These are phyloP conservation scores for Neoarthrinium moseri DNA, from an alignment of 2,329 filamentous ascomycete species.

Conservation along the genomic window DNA sequence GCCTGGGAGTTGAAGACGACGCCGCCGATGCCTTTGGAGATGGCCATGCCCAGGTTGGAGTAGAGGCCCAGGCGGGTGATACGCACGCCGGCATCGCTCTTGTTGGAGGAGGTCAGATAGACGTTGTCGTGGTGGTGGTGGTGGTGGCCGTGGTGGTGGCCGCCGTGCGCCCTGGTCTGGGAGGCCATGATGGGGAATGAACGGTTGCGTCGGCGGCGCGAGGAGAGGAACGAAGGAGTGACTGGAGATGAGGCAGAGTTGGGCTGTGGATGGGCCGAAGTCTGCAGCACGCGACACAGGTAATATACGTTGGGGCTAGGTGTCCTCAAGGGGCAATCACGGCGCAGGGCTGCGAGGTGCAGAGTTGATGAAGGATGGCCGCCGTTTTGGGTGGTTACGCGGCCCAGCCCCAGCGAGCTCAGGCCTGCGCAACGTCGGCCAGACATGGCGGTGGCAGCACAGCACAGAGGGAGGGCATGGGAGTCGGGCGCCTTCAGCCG, in stretches of 20 bases:
- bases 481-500: neutral
- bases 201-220: conserved; percentile 12
- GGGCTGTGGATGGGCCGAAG: conserved; percentile 10
- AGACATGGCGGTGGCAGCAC: conserved; percentile 9
- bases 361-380: neutral
- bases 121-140: conserved; percentile 84
- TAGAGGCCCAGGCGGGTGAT: conserved; percentile 88
- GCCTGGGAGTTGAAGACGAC: conserved; percentile 94
- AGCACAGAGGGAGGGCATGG: conserved; percentile 8
- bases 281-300: conserved; percentile 10
- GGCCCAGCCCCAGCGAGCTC: conserved; percentile 9
- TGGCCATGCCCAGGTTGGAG: conserved; percentile 90
- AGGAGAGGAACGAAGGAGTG: conserved; percentile 8
- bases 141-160: conserved; percentile 62
- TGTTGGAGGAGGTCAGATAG: conserved; percentile 78
- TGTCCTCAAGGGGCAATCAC: conserved; percentile 12
- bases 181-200: conserved; percentile 29
- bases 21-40: conserved; percentile 88
- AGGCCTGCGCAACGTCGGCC: conserved; percentile 10
- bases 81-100: conserved; percentile 87
- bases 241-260: conserved; percentile 12
- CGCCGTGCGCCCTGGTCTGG: conserved; percentile 48
- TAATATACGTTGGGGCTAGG: conserved; percentile 8
- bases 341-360: conserved; percentile 4
- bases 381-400: conserved; percentile 7